phyloP scores from a whole-genome alignment of 495 filamentous ascomycete species.

The Penicillium chermesinum region DNA sequence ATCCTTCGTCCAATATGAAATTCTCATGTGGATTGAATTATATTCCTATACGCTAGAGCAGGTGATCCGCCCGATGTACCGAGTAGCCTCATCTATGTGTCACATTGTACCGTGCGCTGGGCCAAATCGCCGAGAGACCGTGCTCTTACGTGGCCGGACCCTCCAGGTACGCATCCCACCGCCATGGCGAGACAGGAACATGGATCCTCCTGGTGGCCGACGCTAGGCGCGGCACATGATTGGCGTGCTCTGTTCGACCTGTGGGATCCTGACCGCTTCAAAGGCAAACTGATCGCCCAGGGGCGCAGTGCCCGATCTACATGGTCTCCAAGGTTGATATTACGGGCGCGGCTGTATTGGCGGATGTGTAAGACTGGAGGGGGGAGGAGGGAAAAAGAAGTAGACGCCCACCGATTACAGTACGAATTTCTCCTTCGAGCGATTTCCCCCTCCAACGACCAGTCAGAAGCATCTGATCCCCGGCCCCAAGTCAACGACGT shows the following conservation, averaged over 20 bases:
- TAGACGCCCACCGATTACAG: too few species aligned
- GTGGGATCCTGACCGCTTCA: slow-evolving; percentile 20
- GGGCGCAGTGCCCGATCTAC: not conserved
- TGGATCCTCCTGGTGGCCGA: slow-evolving; percentile 18
- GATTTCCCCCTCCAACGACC: too few species aligned
- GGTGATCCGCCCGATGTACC: slow-evolving; percentile 5
- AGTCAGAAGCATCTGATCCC: too few species aligned
- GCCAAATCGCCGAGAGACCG: not conserved
- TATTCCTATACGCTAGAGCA: not conserved
- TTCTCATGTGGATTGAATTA: slow-evolving; percentile 4
- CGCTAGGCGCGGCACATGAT: slow-evolving; percentile 1
- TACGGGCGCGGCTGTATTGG: too few species aligned
- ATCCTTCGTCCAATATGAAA: slow-evolving; percentile 5
- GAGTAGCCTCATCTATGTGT: slow-evolving; percentile 12
- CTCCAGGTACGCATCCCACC: slow-evolving; percentile 16
- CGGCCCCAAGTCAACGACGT: slow-evolving; percentile 23
- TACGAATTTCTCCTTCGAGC: too few species aligned
- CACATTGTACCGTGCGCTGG: not conserved
- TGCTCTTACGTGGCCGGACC: slow-evolving; percentile 17
- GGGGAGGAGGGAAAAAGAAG: too few species aligned
- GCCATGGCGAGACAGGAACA: slow-evolving; percentile 14
- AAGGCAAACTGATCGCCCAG: slow-evolving; percentile 16
- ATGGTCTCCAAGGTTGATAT: not conserved
- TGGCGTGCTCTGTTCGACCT: slow-evolving; percentile 2
- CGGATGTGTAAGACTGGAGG: too few species aligned